Conservation (phyloP, 768 basidiomycete species). For the Psilocybe sp. region DNA sequence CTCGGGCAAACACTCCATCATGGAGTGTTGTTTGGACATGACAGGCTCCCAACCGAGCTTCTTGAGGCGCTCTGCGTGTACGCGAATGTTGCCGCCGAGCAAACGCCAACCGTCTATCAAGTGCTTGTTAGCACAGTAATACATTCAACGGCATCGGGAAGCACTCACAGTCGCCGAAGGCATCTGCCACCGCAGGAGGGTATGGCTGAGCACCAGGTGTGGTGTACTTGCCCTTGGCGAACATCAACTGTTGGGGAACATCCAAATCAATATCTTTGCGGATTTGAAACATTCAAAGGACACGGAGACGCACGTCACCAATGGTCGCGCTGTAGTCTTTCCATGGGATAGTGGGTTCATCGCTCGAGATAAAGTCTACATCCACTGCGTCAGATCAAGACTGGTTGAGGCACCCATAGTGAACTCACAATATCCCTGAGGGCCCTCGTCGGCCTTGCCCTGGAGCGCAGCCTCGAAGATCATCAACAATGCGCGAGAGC, state of each 20-base stretch:
- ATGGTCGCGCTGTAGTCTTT: conserved; percentile 29
- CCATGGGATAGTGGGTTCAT: conserved; percentile 25
- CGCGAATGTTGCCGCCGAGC: conserved; percentile 35
- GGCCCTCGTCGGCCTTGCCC: conserved; percentile 38
- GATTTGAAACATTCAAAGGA: background rate
- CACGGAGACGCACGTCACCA: conserved; percentile 30
- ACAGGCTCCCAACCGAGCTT: conserved; percentile 38
- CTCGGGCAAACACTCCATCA: conserved; percentile 19
- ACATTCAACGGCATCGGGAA: background rate
- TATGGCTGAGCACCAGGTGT: conserved; percentile 31
- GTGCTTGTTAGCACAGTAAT: background rate
- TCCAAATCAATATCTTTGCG: background rate
- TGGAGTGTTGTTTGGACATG: conserved; percentile 14
- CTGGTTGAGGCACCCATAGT: background rate
- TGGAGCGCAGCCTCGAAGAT: conserved; percentile 38
- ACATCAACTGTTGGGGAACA: conserved; percentile 23
- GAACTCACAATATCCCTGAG: conserved; percentile 37
- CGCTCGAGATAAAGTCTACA: conserved; percentile 32
- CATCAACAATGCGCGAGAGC: conserved; percentile 28
- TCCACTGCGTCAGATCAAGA: background rate
- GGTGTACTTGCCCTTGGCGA: conserved; percentile 28
- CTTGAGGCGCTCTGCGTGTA: conserved; percentile 30
- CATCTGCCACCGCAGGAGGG: conserved; percentile 29
- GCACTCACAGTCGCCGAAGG: conserved; percentile 36
- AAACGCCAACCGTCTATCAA: conserved; percentile 36